Evolutionary conservation across 1,284 basidiomycete species (phyloP).

Genomic region (Tausonia pullulans): DNA sequence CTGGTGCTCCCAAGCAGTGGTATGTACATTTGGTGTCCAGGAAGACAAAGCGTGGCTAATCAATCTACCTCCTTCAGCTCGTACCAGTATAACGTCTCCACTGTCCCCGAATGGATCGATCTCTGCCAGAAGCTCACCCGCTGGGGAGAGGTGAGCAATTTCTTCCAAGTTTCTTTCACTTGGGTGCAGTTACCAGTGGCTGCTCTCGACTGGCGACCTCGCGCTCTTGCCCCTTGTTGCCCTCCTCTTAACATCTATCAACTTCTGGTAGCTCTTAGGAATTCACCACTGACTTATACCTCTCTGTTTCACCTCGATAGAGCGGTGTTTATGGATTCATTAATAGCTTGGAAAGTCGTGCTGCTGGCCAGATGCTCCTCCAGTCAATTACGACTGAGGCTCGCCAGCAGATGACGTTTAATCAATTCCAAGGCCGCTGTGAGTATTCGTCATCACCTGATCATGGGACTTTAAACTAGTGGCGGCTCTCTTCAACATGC

Average conservation of each 20-base stretch:
- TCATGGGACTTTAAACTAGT: constrained; percentile 33
- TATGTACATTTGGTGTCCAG: no score
- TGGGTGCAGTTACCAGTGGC: neutral
- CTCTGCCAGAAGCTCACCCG: constrained; percentile 46
- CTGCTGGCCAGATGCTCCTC: constrained; percentile 45
- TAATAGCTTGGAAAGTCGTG: constrained; percentile 49
- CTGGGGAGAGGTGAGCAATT: constrained; percentile 48
- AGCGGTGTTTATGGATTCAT: constrained; percentile 45
- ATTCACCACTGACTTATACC: neutral
- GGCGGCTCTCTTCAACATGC: constrained; percentile 52
- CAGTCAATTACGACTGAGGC: constrained; percentile 55
- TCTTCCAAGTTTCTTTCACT: neutral
- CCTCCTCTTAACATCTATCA: neutral
- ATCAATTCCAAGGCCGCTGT: constrained; percentile 26
- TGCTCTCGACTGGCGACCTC: neutral
- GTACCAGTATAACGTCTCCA: constrained; percentile 51
- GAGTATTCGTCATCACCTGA: neutral
- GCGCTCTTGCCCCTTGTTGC: neutral
- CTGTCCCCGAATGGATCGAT: constrained; percentile 50
- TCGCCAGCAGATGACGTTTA: constrained; percentile 55
- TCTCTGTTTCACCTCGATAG: no score
- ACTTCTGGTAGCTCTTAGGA: constrained; percentile 22
- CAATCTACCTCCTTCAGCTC: constrained; percentile 22
- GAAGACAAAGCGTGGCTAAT: no score
- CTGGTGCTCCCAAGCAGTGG: constrained; percentile 35